phyloP scores from a whole-genome alignment of 805 yeast genomes.

The Sugiyamaella floridensis region DNA sequence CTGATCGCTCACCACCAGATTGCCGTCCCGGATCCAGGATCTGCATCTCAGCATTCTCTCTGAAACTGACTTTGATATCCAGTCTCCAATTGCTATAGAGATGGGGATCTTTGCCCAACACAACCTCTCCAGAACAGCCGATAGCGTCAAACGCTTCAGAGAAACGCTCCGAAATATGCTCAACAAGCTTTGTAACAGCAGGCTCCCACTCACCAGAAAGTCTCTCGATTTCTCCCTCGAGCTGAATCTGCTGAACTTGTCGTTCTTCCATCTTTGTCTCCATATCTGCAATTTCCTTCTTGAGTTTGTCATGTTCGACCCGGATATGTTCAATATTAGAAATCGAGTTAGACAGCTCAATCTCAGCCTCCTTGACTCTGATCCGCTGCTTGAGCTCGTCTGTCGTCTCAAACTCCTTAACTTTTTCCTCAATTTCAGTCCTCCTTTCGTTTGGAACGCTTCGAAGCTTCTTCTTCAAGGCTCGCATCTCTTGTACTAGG shows the following conservation, averaged over 20 bases:
- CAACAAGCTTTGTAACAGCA: constrained; percentile 46
- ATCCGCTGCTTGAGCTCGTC: constrained; percentile 4
- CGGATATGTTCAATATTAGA: constrained; percentile 1
- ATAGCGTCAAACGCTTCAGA: constrained; percentile 59
- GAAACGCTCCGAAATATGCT: constrained; percentile 56
- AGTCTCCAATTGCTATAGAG: constrained; percentile 72
- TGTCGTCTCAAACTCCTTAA: not conserved
- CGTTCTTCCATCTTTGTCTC: constrained; percentile 14
- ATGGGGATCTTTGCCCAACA: constrained; percentile 42
- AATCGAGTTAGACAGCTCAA: constrained; percentile 1
- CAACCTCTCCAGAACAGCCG: constrained; percentile 83
- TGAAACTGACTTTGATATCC: constrained; percentile 76
- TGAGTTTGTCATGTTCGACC: constrained; percentile 39
- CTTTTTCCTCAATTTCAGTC: not conserved
- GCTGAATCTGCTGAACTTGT: constrained; percentile 14
- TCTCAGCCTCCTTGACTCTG: not conserved
- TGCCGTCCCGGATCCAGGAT: constrained; percentile 80
- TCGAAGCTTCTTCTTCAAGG: not conserved
- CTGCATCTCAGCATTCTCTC: constrained; percentile 66
- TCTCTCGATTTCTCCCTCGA: constrained; percentile 34
- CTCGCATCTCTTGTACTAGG: constrained; percentile 6
- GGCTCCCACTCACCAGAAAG: constrained; percentile 54
- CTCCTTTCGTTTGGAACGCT: not conserved
- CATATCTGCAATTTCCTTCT: constrained; percentile 33
- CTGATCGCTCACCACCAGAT: constrained; percentile 97